phyloP scores from a whole-genome alignment of 148 eudicot genomes.

The Heliamphora exappendiculata region DNA sequence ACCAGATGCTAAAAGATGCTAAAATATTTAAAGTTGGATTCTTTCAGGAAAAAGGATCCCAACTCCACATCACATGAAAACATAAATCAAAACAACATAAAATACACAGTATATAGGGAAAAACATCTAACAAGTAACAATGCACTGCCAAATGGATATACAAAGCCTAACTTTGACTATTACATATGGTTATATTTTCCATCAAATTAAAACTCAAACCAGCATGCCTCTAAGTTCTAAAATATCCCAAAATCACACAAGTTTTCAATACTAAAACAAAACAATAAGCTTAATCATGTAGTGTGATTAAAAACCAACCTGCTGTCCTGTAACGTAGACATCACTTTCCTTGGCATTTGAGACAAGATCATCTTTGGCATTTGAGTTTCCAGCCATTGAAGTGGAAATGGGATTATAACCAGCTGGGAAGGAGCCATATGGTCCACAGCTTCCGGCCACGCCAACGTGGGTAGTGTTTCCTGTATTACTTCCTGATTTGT shows the following conservation, averaged over 20 bases:
- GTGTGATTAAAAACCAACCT: constrained; percentile 41
- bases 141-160: not conserved
- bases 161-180: not conserved
- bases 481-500: constrained; percentile 51
- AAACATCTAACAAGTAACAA: not conserved
- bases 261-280: not conserved
- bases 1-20: too few relatives aligned
- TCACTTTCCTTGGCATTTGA: constrained; percentile 66
- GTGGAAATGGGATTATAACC: constrained; percentile 47
- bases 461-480: constrained; percentile 53
- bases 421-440: constrained; percentile 51
- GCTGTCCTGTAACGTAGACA: constrained; percentile 59
- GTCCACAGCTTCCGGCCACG: constrained; percentile 53
- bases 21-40: not conserved
- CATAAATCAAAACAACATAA: not conserved
- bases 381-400: constrained; percentile 46
- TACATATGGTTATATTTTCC: not conserved
- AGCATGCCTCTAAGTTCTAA: too few relatives aligned
- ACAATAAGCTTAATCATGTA: not conserved
- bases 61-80: not conserved
- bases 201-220: not conserved
- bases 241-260: too few relatives aligned
- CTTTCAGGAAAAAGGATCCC: not conserved
- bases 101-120: not conserved
- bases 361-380: constrained; percentile 56